Evolutionary conservation across 1,284 basidiomycete species (phyloP).

Genomic region (Fomitopsis schrenkii): DNA sequence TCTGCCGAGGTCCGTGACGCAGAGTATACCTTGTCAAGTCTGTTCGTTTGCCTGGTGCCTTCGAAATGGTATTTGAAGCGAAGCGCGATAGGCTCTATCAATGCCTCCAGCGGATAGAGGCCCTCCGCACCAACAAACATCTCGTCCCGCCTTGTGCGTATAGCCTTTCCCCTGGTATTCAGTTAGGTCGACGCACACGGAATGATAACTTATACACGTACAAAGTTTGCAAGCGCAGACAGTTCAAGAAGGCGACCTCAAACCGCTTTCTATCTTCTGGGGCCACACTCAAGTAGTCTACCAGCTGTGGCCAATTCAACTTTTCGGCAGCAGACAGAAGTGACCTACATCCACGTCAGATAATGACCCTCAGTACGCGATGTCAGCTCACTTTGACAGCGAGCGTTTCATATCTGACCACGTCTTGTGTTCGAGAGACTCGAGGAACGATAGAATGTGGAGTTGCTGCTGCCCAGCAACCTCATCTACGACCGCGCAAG

Average conservation of each 20-base stretch:
- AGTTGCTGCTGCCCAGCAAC: constrained; percentile 41
- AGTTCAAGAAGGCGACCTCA: constrained; percentile 68
- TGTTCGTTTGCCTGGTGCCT: constrained; percentile 80
- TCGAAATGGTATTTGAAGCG: constrained; percentile 98
- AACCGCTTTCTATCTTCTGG: constrained; percentile 57
- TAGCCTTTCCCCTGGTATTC: neutral
- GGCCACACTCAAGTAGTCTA: constrained; percentile 55
- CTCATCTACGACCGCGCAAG: constrained; percentile 45
- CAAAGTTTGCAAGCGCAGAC: constrained; percentile 77
- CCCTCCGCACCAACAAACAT: constrained; percentile 22
- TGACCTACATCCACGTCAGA: constrained; percentile 36
- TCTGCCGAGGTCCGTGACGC: neutral
- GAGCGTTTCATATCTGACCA: constrained; percentile 71
- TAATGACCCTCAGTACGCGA: neutral
- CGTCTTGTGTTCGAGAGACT: constrained; percentile 57
- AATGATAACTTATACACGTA: constrained; percentile 34
- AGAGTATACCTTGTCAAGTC: constrained; percentile 78
- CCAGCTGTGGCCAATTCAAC: constrained; percentile 77
- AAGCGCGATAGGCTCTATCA: constrained; percentile 81
- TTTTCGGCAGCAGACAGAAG: constrained; percentile 65
- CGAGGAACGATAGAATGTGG: constrained; percentile 55
- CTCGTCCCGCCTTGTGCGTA: too few relatives aligned
- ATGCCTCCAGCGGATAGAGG: constrained; percentile 77
- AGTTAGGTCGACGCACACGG: neutral
- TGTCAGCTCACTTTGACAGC: constrained; percentile 53